Percentiles rank a stretch among this genome's conserved stretches.
Conservation (phyloP, 23 red algal genomes). For the Gracilaria caudata region DNA sequence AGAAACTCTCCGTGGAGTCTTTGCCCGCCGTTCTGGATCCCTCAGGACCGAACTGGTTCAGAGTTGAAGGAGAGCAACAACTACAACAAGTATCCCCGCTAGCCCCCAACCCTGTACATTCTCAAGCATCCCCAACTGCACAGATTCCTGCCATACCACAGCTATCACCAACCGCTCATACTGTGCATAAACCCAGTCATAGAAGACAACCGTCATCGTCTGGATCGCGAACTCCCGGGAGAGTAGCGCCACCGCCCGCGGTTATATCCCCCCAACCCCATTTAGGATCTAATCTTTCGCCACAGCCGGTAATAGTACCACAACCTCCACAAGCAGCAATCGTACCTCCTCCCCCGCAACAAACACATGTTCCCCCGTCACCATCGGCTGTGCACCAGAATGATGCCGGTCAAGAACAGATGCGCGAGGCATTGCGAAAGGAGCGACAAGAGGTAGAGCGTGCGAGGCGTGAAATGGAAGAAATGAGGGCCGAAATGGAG, state of each 20-base stretch:
- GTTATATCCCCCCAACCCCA: slow-evolving; percentile 12
- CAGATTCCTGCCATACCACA: slow-evolving; percentile 24
- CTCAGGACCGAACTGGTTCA: slow-evolving; percentile 65
- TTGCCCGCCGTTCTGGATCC: slow-evolving; percentile 67
- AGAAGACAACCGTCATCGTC: slow-evolving; percentile 29
- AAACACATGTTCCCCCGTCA: background rate
- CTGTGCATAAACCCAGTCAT: slow-evolving; percentile 7
- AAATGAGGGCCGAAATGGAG: slow-evolving; percentile 70
- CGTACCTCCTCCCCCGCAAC: background rate
- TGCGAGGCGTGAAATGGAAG: slow-evolving; percentile 59
- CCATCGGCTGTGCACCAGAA: slow-evolving; percentile 14
- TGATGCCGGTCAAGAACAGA: slow-evolving; percentile 29
- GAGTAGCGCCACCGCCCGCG: background rate
- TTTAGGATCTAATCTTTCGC: background rate
- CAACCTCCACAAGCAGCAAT: slow-evolving; percentile 16
- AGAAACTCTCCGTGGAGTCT: slow-evolving; percentile 33
- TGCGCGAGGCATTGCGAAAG: slow-evolving; percentile 49
- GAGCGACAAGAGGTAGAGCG: slow-evolving; percentile 55
- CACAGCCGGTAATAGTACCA: slow-evolving; percentile 6
- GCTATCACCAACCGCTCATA: slow-evolving; percentile 11
- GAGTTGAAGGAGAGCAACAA: slow-evolving; percentile 61
- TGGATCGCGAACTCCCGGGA: slow-evolving; percentile 19
- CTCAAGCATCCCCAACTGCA: background rate
- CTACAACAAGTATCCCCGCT: slow-evolving; percentile 4
- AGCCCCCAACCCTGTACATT: background rate